Evolutionary conservation across 371 early-diverging fungal species (phyloP), one percentile per base, ranked within the genome.

Genomic region (Batkoa obscura): DNA sequence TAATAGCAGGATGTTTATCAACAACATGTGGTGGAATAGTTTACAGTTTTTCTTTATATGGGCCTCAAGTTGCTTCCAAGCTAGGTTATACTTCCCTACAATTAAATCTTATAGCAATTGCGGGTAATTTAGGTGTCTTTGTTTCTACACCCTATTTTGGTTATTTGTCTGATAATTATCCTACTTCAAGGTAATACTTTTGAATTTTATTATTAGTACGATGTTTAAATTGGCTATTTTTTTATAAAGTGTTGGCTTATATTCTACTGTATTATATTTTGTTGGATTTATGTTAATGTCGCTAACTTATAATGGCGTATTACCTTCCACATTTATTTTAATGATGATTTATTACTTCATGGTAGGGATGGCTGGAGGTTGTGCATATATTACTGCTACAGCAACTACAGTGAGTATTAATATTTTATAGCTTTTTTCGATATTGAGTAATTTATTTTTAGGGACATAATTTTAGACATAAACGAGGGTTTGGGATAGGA

Each of bases 401-500:
- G 12, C 53, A 3, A 38, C 38, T 15, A 4, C 53, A 2, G 53
- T 53, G 39, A 53, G 53, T 53, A 31, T 31, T 31, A 31, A 31
- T 39, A 39, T 31, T 2, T 8, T 50, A 12, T 23, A 38, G 10
- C n/a, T n/a, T n/a, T n/a, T n/a, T n/a, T n/a, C n/a, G n/a, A 4
- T 38, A 38, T 39, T 38, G 6, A 13, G 15, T 4, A n/a, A 8
- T 38, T 15, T 53, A 3, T 3, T 17, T 53, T 10, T 53, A 76
- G 32, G 72, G 79, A 23, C 70, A 71, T 42, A 77, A 75, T 60
- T 80, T 80, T 57, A 69, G 72, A 4, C 55, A 68, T 3, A 56
- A 66, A 12, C 72, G 78, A 30, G 86, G 83, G 3, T 53, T 81
- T 36, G 80, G 78, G 6, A 64, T 85, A 58, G 77, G 83, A 5